Conservation (phyloP, 2,329 filamentous ascomycete species). For the Fusarium buharicum region DNA sequence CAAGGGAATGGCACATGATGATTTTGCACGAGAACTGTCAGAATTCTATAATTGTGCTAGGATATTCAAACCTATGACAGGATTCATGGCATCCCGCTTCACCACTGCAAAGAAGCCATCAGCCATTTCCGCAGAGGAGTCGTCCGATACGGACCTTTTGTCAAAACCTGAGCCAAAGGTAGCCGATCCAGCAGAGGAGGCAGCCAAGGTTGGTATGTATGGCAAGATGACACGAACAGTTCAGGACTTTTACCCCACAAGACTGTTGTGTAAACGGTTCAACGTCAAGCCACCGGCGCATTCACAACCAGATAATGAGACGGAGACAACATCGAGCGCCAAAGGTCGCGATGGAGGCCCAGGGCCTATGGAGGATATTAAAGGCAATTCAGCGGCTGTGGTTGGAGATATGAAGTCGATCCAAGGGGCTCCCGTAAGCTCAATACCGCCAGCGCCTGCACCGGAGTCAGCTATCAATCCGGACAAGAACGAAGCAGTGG, state of each 20-base stretch:
- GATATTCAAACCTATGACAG: slow-evolving; percentile 91
- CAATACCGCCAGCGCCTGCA: slow-evolving; percentile 8
- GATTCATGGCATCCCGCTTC: slow-evolving; percentile 92
- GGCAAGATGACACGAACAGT: slow-evolving; percentile 83
- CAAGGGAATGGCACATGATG: slow-evolving; percentile 65
- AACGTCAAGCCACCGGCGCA: slow-evolving; percentile 82
- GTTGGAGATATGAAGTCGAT: slow-evolving; percentile 28
- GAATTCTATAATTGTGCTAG: slow-evolving; percentile 75
- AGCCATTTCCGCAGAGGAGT: slow-evolving; percentile 38
- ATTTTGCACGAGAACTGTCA: slow-evolving; percentile 81
- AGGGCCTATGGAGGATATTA: slow-evolving; percentile 28
- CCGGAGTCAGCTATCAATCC: slow-evolving; percentile 62
- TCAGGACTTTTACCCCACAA: slow-evolving; percentile 79
- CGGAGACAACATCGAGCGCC: slow-evolving; percentile 45
- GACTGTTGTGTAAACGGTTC: slow-evolving; percentile 93
- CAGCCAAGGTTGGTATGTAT: slow-evolving; percentile 92
- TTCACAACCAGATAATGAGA: slow-evolving; percentile 63
- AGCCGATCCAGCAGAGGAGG: slow-evolving; percentile 81
- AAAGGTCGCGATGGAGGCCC: slow-evolving; percentile 16
- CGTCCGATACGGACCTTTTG: slow-evolving; percentile 40
- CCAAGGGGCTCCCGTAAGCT: slow-evolving; percentile 12
- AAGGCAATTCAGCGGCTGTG: slow-evolving; percentile 6
- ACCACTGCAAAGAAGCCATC: slow-evolving; percentile 72
- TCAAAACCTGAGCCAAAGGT: slow-evolving; percentile 50
- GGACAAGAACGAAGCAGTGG: slow-evolving; percentile 74